Evolutionary conservation across 2,329 filamentous ascomycete genomes (phyloP), one percentile per base, ranked within the genome.

Genomic region (Aureobasidium sp.): DNA sequence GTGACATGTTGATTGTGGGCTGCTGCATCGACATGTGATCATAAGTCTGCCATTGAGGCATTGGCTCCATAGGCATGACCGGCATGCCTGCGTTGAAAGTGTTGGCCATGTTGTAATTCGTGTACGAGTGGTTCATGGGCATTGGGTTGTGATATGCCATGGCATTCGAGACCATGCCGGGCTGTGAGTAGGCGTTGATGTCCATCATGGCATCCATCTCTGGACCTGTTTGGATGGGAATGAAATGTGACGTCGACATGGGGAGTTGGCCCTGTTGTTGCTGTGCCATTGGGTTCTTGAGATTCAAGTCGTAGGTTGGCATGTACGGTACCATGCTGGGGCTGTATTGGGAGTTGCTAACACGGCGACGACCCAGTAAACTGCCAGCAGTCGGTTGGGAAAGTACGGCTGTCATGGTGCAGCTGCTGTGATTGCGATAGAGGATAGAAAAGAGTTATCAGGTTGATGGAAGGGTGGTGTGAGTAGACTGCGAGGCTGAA

Each of bases 1-100:
- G 47, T 13, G 63, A 57, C 29, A 60, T 46, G n/a, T 60, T 60
- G 40, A 66, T 58, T 11, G 60, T 46, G 11, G 35, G 23, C 40
- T 49, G 31, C 10, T 46, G 45, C 45, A 61, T 46, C 13, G 45
- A 29, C 45, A 47, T 47, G 50, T 61, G 40, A 31, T 37, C 38
- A 13, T 29, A 61, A n/a, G 21, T 43, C 10, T 50, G 60, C 60
- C 60, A 61, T 31, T 46, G 50, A 9, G 38, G 40, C 11, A 57
- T 27, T n/a, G 47, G 37, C 11, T 54, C 33, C 9, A 60, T 17
- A n/a, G 42, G 50, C 40, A 61, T 21, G 21, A 37, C 45, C 35
- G 51, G 60, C 45, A 61, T 57, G 53, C 53, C 57, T 25, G 21
- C 43, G n/a, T 57, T 57, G 37, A 43, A 61, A 29, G 17, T 42